Percentiles rank a stretch among this genome's conserved stretches.
These are phyloP conservation scores for Chromera velia DNA, from an alignment of 73 alveolate genomes.

Conservation along the genomic window DNA sequence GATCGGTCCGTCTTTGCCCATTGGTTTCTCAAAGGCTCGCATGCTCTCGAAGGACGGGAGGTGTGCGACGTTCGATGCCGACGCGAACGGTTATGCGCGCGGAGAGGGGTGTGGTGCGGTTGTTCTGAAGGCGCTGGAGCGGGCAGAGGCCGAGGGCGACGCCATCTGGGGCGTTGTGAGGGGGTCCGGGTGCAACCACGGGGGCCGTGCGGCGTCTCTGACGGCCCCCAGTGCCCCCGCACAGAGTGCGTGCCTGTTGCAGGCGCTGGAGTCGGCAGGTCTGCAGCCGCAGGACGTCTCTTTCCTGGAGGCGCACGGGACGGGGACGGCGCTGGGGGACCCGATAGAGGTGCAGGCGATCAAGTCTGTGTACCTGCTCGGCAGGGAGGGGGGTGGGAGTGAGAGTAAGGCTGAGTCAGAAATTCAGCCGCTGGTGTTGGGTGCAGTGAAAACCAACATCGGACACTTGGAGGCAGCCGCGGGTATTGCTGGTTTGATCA, in stretches of 20 bases:
- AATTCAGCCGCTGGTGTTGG: background rate
- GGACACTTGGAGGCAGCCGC: no score
- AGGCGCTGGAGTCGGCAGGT: background rate
- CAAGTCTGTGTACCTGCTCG: no score
- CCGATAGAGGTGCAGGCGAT: no score
- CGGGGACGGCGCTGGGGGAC: no score
- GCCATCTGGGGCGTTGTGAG: background rate
- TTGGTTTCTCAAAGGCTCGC: background rate
- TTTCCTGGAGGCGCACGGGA: slow-evolving; percentile 10
- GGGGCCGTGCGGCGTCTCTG: slow-evolving; percentile 3
- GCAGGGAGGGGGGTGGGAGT: no score
- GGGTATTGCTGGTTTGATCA: no score
- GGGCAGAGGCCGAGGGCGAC: no score
- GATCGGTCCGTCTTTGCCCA: background rate
- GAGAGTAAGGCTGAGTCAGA: no score
- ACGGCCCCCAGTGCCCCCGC: background rate
- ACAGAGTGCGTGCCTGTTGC: background rate
- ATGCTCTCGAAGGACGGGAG: slow-evolving; percentile 6
- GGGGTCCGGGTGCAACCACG: background rate
- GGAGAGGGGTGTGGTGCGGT: slow-evolving; percentile 17
- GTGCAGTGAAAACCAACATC: no score
- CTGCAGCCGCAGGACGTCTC: background rate
- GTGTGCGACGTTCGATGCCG: slow-evolving; percentile 10
- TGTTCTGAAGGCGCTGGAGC: background rate
- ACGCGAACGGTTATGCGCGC: slow-evolving; percentile 13